Conservation (phyloP, 345 rosid species). For the Carallia pectinifolia region DNA sequence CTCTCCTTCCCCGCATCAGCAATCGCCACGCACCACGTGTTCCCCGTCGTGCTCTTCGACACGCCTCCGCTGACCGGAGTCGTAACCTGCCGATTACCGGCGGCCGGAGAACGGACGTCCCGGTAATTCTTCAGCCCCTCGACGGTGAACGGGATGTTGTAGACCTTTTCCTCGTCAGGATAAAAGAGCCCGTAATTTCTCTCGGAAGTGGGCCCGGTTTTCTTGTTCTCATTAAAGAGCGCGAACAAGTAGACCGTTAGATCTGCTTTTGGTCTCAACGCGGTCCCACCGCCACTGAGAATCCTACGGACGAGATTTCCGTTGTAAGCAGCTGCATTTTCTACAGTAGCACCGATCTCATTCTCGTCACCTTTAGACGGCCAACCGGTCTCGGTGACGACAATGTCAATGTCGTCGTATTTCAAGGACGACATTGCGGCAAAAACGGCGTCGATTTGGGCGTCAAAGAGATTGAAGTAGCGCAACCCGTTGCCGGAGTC, state of each 20-base stretch:
- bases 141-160: slow-evolving; percentile 64
- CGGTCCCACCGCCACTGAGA: slow-evolving; percentile 87
- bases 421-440: slow-evolving; percentile 78
- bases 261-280: slow-evolving; percentile 74
- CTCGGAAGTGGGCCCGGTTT: slow-evolving; percentile 80
- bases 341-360: slow-evolving; percentile 69
- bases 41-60: slow-evolving; percentile 35
- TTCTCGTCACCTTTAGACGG: slow-evolving; percentile 82
- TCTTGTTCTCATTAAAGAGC: slow-evolving; percentile 81
- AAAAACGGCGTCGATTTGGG: slow-evolving; percentile 95
- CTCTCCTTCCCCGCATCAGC: slow-evolving; percentile 31
- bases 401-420: slow-evolving; percentile 61
- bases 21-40: slow-evolving; percentile 90
- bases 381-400: slow-evolving; percentile 96
- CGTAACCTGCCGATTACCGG: slow-evolving; percentile 5
- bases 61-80: slow-evolving; percentile 11
- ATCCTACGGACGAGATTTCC: slow-evolving; percentile 81
- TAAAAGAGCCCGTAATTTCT: slow-evolving; percentile 90
- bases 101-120: slow-evolving; percentile 11
- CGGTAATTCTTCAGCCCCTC: slow-evolving; percentile 50
- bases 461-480: slow-evolving; percentile 82
- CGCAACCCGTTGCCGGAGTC: slow-evolving; percentile 80
- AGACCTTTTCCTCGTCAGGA: slow-evolving; percentile 75
- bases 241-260: slow-evolving; percentile 90
- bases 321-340: slow-evolving; percentile 82